These are phyloP conservation scores for Sclerotinia nivalis DNA, from an alignment of 2,329 filamentous ascomycete species.

Conservation along the genomic window DNA sequence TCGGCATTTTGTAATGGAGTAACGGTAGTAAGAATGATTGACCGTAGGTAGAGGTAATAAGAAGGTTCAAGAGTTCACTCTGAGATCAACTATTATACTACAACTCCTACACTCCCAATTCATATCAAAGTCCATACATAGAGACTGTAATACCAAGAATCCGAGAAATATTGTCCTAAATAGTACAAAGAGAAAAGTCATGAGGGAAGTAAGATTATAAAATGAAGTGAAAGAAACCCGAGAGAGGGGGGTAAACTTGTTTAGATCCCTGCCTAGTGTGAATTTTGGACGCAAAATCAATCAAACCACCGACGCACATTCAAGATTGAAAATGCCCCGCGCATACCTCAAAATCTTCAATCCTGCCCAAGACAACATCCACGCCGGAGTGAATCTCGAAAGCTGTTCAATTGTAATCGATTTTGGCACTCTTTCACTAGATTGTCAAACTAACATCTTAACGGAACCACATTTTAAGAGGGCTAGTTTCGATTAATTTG, in stretches of 20 bases:
- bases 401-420: slow-evolving; percentile 6
- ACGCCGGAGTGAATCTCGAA: slow-evolving; percentile 5
- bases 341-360: slow-evolving; percentile 19
- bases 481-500: not conserved
- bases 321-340: slow-evolving; percentile 22
- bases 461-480: not conserved
- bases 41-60: not conserved
- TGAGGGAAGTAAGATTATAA: not conserved
- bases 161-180: not conserved
- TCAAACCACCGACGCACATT: slow-evolving; percentile 13
- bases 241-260: slow-evolving; percentile 11
- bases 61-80: not conserved
- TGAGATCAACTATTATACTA: not conserved
- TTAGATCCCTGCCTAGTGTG: slow-evolving; percentile 19
- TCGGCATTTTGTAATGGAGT: not conserved
- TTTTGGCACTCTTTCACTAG: slow-evolving; percentile 25
- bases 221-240: not conserved
- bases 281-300: slow-evolving; percentile 8
- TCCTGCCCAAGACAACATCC: not conserved
- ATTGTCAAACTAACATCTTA: slow-evolving; percentile 12
- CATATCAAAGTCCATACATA: no score
- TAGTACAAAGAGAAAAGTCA: not conserved
- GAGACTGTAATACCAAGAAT: not conserved
- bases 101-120: not conserved
- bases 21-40: not conserved